Evolutionary conservation across 2,329 filamentous ascomycete genomes (phyloP), one percentile per base, ranked within the genome.

Genomic region (Dothidotthia symphoricarpi): DNA sequence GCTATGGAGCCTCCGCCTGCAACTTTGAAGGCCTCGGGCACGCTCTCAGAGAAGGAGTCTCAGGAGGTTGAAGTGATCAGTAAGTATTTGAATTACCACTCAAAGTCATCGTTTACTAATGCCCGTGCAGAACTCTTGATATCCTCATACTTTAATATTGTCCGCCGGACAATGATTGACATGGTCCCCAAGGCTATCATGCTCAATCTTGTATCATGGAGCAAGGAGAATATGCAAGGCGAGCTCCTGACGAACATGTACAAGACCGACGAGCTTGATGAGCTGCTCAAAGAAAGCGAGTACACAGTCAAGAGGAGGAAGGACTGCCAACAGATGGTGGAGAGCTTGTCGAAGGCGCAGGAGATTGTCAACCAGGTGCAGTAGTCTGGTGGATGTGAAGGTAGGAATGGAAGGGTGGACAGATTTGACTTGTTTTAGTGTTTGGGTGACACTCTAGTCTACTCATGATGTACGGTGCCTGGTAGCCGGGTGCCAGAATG

Each of bases 181-280:
- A 98, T 98, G 93, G 93, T 98, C 5, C 93, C 93, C 54, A 98
- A 98, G 74, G 93, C 93, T 27, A 94, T 98, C 65, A 98, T 98
- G 93, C 79, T 97, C 53, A 96, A 80, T 57, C 85, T 98, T 30
- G 93, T 98, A 34, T 84, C 91, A 86, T 87, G 84, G 68, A 95
- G 91, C 56, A 97, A 96, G 72, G 91, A 97, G 55, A 89, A 96
- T 68, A 98, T 98, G 91, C 93, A 98, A 69, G 82, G 86, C 58
- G 93, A 98, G 72, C 80, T 98, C 16, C 80, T 98, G 30, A 91
- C 95, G 72, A 90, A 95, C 70, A 93, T 98, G 86, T 98, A 98
- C 77, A 83, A 89, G 66, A 85, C 82, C 35, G 83, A 87, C 65
- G 87, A 91, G 57, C 78, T 96, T 17, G 93, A 98, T 55, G 90